These are phyloP conservation scores for Dictyostelium intermedium DNA, from an alignment of 78 protist species.

Conservation along the genomic window DNA sequence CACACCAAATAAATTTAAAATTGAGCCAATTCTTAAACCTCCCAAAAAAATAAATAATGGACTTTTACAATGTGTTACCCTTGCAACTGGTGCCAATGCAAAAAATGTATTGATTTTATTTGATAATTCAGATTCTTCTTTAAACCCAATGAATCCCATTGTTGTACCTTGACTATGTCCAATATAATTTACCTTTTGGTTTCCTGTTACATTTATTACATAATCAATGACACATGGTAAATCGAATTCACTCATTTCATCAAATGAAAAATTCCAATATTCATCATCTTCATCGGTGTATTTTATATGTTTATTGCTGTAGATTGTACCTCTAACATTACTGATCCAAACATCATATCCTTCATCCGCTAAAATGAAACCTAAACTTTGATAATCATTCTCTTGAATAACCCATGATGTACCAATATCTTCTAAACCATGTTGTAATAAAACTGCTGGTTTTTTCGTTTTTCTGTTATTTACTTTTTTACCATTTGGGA, in stretches of 20 bases:
- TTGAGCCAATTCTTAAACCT: neutral
- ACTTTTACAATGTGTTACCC: neutral
- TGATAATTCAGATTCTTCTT: neutral
- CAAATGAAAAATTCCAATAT: neutral
- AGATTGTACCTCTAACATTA: constrained; percentile 58
- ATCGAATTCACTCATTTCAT: constrained; percentile 38
- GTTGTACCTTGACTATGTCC: constrained; percentile 77
- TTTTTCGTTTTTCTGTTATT: constrained; percentile 39
- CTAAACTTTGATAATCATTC: constrained; percentile 29
- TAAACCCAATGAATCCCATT: constrained; percentile 1
- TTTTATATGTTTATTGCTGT: neutral
- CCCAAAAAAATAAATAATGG: neutral
- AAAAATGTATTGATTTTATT: constrained; percentile 9
- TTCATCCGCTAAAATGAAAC: constrained; percentile 34
- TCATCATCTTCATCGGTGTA: neutral
- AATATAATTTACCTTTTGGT: neutral
- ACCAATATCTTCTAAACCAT: constrained; percentile 80
- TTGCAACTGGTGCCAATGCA: constrained; percentile 41
- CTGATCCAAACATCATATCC: constrained; percentile 72
- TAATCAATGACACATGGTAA: constrained; percentile 2
- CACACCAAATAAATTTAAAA: neutral
- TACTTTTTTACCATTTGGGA: constrained; percentile 44
- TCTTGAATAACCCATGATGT: constrained; percentile 73
- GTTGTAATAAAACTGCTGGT: constrained; percentile 56
- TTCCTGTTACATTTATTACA: constrained; percentile 4